Evolutionary conservation across 345 rosid genomes (phyloP).

Genomic region (Syzygium grande): DNA sequence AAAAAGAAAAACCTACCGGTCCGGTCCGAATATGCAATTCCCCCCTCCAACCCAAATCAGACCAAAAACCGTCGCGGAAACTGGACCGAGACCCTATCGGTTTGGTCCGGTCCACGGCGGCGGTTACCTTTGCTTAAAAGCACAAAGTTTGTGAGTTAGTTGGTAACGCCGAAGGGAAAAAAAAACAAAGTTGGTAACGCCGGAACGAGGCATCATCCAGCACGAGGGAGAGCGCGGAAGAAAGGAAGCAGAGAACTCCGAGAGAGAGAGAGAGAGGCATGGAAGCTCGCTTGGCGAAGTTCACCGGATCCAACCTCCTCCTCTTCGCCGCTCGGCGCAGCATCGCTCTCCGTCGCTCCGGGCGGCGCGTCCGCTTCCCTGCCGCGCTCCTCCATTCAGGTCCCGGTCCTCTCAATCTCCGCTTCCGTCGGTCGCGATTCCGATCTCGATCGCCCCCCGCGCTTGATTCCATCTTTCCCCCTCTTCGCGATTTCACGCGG

Average conservation of each 20-base stretch:
- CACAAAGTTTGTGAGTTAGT: too few relatives aligned
- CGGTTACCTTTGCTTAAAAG: too few relatives aligned
- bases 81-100: too few relatives aligned
- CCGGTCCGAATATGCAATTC: too few relatives aligned
- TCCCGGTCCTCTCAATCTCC: background rate
- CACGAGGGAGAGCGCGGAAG: background rate
- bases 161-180: background rate
- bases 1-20: too few relatives aligned
- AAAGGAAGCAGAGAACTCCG: background rate
- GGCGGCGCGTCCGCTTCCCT: slow-evolving; percentile 1
- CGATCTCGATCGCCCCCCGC: background rate
- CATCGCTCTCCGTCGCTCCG: background rate
- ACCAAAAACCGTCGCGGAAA: too few relatives aligned
- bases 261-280: background rate
- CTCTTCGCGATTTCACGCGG: background rate
- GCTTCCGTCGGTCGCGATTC: background rate
- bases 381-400: slow-evolving; percentile 36
- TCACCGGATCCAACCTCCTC: slow-evolving; percentile 3
- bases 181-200: background rate
- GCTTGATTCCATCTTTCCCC: background rate
- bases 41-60: too few relatives aligned
- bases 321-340: slow-evolving; percentile 1
- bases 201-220: background rate
- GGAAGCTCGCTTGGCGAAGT: background rate
- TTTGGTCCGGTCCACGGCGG: too few relatives aligned